A percentile compares a stretch with the other conserved stretches of the same genome.
Conservation (phyloP, 2,329 filamentous ascomycete genomes). For the Aureobasidium sp. region DNA sequence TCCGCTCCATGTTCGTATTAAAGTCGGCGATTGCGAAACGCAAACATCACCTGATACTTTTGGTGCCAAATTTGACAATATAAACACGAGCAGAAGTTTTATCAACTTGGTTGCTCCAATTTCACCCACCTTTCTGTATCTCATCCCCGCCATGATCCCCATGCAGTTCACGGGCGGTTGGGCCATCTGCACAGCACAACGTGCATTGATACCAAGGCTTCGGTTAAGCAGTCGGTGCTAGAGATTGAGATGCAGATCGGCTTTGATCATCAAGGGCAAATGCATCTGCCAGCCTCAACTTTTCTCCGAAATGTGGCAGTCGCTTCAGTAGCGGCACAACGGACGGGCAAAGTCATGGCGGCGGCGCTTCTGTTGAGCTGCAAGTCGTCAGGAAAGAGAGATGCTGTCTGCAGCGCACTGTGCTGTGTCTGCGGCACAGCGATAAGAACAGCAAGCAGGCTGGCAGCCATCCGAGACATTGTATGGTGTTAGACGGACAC, state of each 20-base stretch:
- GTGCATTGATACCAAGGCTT: conserved; percentile 12
- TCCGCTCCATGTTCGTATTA: background rate
- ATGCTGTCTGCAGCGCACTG: conserved; percentile 2
- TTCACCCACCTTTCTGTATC: background rate
- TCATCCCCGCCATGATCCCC: conserved; percentile 1
- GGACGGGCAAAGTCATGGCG: background rate
- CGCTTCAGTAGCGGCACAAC: background rate
- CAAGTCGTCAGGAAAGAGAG: background rate
- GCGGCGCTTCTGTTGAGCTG: conserved; percentile 7
- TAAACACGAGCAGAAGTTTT: background rate
- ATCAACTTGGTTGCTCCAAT: background rate
- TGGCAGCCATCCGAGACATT: background rate
- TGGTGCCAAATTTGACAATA: background rate
- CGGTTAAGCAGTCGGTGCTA: conserved; percentile 9
- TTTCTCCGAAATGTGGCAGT: background rate
- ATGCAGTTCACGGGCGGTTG: background rate
- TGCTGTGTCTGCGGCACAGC: background rate
- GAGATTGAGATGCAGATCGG: background rate
- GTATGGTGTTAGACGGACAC: background rate
- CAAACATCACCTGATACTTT: conserved; percentile 23
- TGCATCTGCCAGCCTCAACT: background rate
- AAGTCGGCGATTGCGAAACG: conserved; percentile 17
- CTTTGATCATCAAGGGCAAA: background rate
- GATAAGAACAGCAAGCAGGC: background rate
- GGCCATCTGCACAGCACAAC: conserved; percentile 7